Evolutionary conservation across 495 filamentous ascomycete species (phyloP).

Genomic region (Talaromyces liani): DNA sequence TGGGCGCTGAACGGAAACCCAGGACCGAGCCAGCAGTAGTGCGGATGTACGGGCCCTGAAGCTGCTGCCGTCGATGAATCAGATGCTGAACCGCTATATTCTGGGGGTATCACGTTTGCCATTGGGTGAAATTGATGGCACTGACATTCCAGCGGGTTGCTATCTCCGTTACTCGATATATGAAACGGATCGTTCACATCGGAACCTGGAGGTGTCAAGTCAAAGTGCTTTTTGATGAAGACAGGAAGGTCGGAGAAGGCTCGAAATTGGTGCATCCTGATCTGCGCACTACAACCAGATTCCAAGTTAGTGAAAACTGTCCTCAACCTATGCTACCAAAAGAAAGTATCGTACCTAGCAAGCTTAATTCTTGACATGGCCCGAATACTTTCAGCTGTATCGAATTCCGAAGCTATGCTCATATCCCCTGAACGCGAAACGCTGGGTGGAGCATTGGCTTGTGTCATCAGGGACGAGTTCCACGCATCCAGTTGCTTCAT

Average conservation of each 20-base stretch:
- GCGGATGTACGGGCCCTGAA: constrained; percentile 19
- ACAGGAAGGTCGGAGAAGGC: constrained; percentile 55
- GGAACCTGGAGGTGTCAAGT: constrained; percentile 37
- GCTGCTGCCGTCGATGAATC: constrained; percentile 30
- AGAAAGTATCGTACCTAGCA: constrained; percentile 35
- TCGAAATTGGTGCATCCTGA: constrained; percentile 52
- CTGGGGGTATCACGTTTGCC: constrained; percentile 20
- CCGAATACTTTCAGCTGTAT: constrained; percentile 41
- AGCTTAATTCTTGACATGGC: constrained; percentile 51
- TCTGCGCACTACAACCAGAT: constrained; percentile 40
- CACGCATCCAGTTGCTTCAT: constrained; percentile 50
- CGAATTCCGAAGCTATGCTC: constrained; percentile 25
- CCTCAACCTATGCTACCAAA: too few species aligned
- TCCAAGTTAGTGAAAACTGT: not conserved
- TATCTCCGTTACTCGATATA: not conserved
- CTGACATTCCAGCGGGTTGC: constrained; percentile 8
- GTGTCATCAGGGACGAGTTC: constrained; percentile 39
- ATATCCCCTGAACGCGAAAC: constrained; percentile 23
- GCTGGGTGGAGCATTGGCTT: constrained; percentile 36
- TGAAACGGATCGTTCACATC: constrained; percentile 11
- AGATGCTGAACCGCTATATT: constrained; percentile 30
- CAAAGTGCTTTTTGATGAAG: constrained; percentile 52
- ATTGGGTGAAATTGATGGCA: constrained; percentile 2
- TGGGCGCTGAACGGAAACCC: constrained; percentile 45
- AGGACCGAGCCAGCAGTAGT: constrained; percentile 10